These are phyloP conservation scores for Fagus crenata DNA, from an alignment of 306 rosid species.

Conservation along the genomic window DNA sequence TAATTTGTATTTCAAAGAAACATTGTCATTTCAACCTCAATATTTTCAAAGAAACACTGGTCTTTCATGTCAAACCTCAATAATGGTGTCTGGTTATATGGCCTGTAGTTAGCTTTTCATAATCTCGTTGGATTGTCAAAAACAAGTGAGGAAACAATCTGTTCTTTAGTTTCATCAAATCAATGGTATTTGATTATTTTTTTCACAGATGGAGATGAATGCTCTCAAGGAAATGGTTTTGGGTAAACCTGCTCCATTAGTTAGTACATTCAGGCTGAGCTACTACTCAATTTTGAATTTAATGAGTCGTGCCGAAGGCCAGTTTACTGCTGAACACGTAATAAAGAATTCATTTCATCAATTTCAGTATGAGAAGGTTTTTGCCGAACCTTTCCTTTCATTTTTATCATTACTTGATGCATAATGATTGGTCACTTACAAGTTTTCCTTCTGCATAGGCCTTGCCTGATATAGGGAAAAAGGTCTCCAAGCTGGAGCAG, in stretches of 20 bases:
- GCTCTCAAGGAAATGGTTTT: slow-evolving; percentile 89
- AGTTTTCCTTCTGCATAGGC: slow-evolving; percentile 50
- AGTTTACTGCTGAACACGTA: slow-evolving; percentile 93
- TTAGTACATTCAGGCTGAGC: slow-evolving; percentile 97
- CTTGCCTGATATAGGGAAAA: slow-evolving; percentile 85
- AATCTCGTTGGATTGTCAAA: slow-evolving; percentile 27
- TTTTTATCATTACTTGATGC: slow-evolving; percentile 23
- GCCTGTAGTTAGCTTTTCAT: slow-evolving; percentile 4
- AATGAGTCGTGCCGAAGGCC: slow-evolving; percentile 99
- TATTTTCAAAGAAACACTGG: not conserved
- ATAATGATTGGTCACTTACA: slow-evolving; percentile 16
- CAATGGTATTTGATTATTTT: slow-evolving; percentile 19
- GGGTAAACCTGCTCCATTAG: slow-evolving; percentile 97
- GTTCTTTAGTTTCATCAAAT: slow-evolving; percentile 15
- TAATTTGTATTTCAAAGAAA: no score
- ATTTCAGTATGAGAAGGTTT: slow-evolving; percentile 96
- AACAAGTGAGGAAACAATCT: slow-evolving; percentile 11
- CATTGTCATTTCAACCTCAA: not conserved
- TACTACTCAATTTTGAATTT: slow-evolving; percentile 95
- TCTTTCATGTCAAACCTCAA: not conserved
- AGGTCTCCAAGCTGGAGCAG: slow-evolving; percentile 74
- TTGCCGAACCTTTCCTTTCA: slow-evolving; percentile 26
- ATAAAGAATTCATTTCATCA: slow-evolving; percentile 93
- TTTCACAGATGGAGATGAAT: slow-evolving; percentile 88
- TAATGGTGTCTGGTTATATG: not conserved